Evolutionary conservation across 139 green algal species (phyloP).

Genomic region (Pycnococcus provasolii): DNA sequence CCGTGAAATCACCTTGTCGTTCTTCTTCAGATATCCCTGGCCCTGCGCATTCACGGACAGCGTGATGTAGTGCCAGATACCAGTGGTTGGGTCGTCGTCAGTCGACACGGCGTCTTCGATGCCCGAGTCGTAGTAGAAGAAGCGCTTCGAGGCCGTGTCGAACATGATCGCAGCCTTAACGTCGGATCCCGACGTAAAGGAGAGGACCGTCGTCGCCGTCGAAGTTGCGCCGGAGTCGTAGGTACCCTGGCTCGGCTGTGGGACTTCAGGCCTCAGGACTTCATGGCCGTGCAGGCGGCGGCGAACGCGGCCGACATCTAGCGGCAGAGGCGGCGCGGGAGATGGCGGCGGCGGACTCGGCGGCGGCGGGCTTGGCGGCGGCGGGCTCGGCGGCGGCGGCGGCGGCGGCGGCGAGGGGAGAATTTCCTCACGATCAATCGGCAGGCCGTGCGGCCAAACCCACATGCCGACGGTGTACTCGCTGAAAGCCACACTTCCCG

Average conservation of each 20-base stretch:
- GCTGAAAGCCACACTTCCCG: not conserved
- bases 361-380: no score
- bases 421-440: no score
- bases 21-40: conserved; percentile 12
- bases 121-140: conserved; percentile 15
- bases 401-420: no score
- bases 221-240: no score
- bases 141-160: conserved; percentile 1
- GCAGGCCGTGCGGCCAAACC: not conserved
- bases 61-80: conserved; percentile 22
- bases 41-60: conserved; percentile 12
- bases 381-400: no score
- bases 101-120: conserved; percentile 7
- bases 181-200: conserved; percentile 3
- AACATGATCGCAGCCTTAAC: conserved; percentile 13
- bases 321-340: no score
- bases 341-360: no score
- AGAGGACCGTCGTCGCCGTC: not conserved
- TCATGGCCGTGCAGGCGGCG: no score
- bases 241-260: no score
- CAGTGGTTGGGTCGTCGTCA: not conserved
- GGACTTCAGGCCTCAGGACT: no score
- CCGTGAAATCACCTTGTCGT: not conserved
- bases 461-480: not conserved
- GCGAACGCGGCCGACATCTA: no score